Evolutionary conservation across 768 basidiomycete species (phyloP).

Genomic region (Psilocybe cyanescens): DNA sequence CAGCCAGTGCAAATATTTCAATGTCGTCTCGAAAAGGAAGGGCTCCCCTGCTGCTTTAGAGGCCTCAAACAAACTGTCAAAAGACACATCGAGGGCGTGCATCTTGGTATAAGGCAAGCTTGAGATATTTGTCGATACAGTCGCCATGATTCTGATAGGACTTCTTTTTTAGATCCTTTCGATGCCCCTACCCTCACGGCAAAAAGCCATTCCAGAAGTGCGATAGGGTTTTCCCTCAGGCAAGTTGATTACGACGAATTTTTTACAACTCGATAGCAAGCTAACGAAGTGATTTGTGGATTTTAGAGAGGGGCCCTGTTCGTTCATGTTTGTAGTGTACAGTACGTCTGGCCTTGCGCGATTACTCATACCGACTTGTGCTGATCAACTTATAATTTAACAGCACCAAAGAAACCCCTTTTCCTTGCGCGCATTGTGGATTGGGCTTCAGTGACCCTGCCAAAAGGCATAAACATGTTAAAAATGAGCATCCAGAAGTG

Average conservation of each 20-base stretch:
- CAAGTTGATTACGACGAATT: background rate
- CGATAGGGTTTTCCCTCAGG: background rate
- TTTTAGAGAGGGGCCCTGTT: background rate
- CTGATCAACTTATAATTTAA: too few relatives aligned
- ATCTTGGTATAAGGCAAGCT: slow-evolving; percentile 61
- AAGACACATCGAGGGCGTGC: slow-evolving; percentile 67
- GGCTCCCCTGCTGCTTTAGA: slow-evolving; percentile 17
- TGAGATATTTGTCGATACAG: background rate
- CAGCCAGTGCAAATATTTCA: background rate
- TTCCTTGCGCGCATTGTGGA: background rate
- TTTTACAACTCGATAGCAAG: background rate
- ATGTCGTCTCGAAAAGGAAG: background rate
- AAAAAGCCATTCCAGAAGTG: background rate
- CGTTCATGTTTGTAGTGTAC: background rate
- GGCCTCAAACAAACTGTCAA: slow-evolving; percentile 63
- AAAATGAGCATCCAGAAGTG: background rate
- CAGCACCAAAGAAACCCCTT: background rate
- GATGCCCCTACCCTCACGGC: background rate
- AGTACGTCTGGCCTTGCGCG: background rate
- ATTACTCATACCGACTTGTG: too few relatives aligned
- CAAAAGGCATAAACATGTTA: slow-evolving; percentile 2
- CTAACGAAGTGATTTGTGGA: background rate
- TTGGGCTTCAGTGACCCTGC: slow-evolving; percentile 8
- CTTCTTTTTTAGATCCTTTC: background rate
- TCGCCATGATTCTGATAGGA: background rate